Percentiles rank a stretch among this genome's conserved stretches.
Evolutionary conservation across 495 filamentous ascomycete genomes (phyloP).

Genomic region (Podospora pseudoanserina): DNA sequence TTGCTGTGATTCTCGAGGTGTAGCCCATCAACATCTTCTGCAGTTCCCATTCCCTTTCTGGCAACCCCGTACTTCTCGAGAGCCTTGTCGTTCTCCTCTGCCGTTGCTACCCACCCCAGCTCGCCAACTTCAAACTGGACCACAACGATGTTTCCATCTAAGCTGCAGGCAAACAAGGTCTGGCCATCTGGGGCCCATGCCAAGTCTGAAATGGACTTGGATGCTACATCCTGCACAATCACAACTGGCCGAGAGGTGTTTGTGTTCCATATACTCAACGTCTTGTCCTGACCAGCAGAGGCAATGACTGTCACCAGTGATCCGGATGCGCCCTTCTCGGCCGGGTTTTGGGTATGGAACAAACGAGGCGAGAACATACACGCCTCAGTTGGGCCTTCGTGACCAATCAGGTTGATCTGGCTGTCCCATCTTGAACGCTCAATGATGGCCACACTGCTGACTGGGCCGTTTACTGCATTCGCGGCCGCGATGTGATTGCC

Average conservation of each 20-base stretch:
- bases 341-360: slow-evolving; percentile 68
- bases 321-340: slow-evolving; percentile 33
- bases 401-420: slow-evolving; percentile 95
- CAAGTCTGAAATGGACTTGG: slow-evolving; percentile 88
- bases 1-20: slow-evolving; percentile 88
- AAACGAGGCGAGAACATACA: slow-evolving; percentile 93
- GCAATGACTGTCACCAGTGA: slow-evolving; percentile 88
- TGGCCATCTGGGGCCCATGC: slow-evolving; percentile 93
- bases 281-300: slow-evolving; percentile 94
- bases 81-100: slow-evolving; percentile 87
- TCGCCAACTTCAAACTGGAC: slow-evolving; percentile 52
- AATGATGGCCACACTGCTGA: slow-evolving; percentile 94
- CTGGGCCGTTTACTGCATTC: slow-evolving; percentile 94
- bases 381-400: slow-evolving; percentile 94
- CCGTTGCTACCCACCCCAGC: slow-evolving; percentile 50
- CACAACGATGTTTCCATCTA: slow-evolving; percentile 82
- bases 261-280: slow-evolving; percentile 94
- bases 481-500: slow-evolving; percentile 95
- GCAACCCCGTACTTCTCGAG: slow-evolving; percentile 89
- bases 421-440: slow-evolving; percentile 90
- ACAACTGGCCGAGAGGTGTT: slow-evolving; percentile 85
- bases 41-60: slow-evolving; percentile 77
- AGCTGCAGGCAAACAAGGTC: slow-evolving; percentile 75
- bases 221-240: slow-evolving; percentile 78
- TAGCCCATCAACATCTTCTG: slow-evolving; percentile 84